A percentile compares a stretch with the other conserved stretches of the same genome.
phyloP scores from a whole-genome alignment of 805 yeast species.

The Tetrapisispora pingtungensis region DNA sequence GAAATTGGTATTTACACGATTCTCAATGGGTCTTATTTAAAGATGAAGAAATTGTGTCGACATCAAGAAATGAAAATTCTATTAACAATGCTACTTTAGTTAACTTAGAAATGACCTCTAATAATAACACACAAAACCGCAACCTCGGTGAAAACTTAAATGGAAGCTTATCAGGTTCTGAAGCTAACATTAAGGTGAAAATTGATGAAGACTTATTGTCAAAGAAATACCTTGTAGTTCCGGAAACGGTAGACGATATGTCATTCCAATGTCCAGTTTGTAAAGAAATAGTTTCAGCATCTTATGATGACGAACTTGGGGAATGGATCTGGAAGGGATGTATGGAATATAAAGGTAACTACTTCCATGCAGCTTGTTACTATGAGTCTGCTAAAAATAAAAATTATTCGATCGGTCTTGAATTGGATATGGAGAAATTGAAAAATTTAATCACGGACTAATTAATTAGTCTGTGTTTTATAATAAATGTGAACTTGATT shows the following conservation, averaged over 20 bases:
- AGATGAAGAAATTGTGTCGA: constrained; percentile 52
- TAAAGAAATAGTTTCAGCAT: constrained; percentile 52
- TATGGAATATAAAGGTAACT: constrained; percentile 37
- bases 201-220: constrained; percentile 28
- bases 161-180: background rate
- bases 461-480: background rate
- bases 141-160: background rate
- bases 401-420: constrained; percentile 10
- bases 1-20: constrained; percentile 74
- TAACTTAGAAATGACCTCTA: background rate
- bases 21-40: constrained; percentile 64
- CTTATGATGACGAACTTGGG: constrained; percentile 62
- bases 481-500: no score
- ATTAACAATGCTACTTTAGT: constrained; percentile 4
- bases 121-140: background rate
- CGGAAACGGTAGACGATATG: constrained; percentile 51
- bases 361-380: constrained; percentile 60
- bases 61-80: constrained; percentile 7
- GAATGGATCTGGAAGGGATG: constrained; percentile 80
- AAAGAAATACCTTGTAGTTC: constrained; percentile 51
- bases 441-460: constrained; percentile 13
- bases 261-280: constrained; percentile 58
- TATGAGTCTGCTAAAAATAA: constrained; percentile 40
- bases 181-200: constrained; percentile 7
- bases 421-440: constrained; percentile 16